Conservation (phyloP, 2,329 filamentous ascomycete species). For the Xylaria sp. region DNA sequence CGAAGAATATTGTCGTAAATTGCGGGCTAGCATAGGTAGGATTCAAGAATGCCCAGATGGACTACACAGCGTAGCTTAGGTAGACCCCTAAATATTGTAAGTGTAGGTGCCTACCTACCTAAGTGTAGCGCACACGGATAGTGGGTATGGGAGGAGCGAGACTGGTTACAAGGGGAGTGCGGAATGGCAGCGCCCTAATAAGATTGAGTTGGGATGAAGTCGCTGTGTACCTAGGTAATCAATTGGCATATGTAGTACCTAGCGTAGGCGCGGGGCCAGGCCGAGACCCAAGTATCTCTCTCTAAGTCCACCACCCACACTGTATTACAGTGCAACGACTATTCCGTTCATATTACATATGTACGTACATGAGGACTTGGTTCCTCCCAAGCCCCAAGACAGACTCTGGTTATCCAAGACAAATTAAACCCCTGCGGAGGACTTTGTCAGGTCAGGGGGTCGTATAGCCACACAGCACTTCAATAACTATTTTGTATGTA, state of each 20-base stretch:
- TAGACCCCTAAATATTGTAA: not conserved
- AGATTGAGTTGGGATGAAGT: constrained; percentile 15
- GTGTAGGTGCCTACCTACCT: not conserved
- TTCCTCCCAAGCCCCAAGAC: constrained; percentile 17
- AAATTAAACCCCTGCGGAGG: constrained; percentile 42
- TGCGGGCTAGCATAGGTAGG: not conserved
- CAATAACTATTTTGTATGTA: not conserved
- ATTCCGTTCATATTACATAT: too few species aligned
- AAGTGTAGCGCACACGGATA: not conserved
- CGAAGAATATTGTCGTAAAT: not conserved
- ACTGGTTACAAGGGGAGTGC: constrained; percentile 31
- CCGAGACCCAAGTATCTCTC: not conserved
- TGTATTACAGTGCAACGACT: constrained; percentile 27
- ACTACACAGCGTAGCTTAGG: not conserved
- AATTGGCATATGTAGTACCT: not conserved
- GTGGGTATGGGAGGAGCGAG: not conserved
- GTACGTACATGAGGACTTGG: constrained; percentile 5
- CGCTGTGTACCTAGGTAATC: constrained; percentile 7
- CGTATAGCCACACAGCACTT: constrained; percentile 20
- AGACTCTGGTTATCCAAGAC: constrained; percentile 25
- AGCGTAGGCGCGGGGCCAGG: constrained; percentile 2
- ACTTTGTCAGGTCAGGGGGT: constrained; percentile 39
- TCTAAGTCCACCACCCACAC: constrained; percentile 8
- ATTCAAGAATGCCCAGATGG: not conserved
- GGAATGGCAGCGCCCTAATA: constrained; percentile 35